Evolutionary conservation across 768 basidiomycete genomes (phyloP).

Genomic region (Lactarius hengduanensis): DNA sequence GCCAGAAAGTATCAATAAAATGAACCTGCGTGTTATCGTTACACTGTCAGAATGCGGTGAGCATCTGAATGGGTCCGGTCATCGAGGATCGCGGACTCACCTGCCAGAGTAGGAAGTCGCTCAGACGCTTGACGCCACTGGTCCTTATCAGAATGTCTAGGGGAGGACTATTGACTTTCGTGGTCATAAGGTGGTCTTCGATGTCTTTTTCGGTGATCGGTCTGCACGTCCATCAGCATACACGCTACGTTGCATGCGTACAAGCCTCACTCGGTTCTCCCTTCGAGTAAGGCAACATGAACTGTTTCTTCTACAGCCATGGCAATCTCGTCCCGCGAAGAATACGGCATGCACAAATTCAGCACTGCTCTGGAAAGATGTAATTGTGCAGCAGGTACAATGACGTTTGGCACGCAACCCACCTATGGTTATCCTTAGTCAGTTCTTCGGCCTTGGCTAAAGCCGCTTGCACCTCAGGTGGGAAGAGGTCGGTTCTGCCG

Average conservation of each 20-base stretch:
- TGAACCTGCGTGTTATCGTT: conserved; percentile 85
- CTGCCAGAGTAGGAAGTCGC: conserved; percentile 96
- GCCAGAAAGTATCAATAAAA: conserved; percentile 86
- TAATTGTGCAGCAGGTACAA: not conserved
- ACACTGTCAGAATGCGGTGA: conserved; percentile 48
- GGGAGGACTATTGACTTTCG: conserved; percentile 65
- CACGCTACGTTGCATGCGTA: conserved; percentile 14
- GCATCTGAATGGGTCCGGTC: not conserved
- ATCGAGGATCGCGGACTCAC: conserved; percentile 43
- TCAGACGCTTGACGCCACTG: conserved; percentile 84
- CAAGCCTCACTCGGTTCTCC: conserved; percentile 33
- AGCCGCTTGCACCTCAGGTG: conserved; percentile 67
- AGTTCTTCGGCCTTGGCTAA: conserved; percentile 69
- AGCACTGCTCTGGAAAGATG: conserved; percentile 64
- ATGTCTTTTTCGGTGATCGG: conserved; percentile 67
- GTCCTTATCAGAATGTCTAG: conserved; percentile 90
- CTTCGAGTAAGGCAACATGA: conserved; percentile 40
- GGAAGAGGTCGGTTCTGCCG: conserved; percentile 74
- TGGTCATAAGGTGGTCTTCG: conserved; percentile 64
- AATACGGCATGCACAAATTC: conserved; percentile 91
- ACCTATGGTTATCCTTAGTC: conserved; percentile 76
- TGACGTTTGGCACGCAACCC: conserved; percentile 6
- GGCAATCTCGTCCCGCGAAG: conserved; percentile 89
- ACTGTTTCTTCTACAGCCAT: conserved; percentile 64
- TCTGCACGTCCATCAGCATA: conserved; percentile 31